Evolutionary conservation across 192 early-diverging fungal species (phyloP).

Genomic region (Entomortierella parvispora): DNA sequence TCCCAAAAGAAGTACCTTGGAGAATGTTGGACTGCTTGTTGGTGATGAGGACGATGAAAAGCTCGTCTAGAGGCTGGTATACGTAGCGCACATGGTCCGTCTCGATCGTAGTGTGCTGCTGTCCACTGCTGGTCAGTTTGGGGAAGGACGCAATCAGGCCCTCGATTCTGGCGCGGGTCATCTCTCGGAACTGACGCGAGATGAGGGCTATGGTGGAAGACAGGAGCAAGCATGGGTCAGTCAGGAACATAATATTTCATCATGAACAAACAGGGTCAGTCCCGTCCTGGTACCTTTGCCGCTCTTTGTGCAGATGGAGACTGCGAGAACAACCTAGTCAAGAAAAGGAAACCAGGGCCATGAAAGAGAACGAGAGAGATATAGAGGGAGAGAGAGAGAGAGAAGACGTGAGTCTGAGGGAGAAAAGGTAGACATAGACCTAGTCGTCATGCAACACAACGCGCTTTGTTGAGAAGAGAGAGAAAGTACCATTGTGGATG

Average conservation of each 20-base stretch:
- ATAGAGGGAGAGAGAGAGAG: too few species aligned
- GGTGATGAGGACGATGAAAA: constrained; percentile 97
- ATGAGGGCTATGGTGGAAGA: constrained; percentile 70
- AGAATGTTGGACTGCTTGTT: constrained; percentile 97
- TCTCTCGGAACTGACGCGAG: constrained; percentile 97
- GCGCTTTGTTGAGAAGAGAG: too few species aligned
- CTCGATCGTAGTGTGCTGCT: constrained; percentile 98
- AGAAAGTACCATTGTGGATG: too few species aligned
- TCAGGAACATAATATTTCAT: background rate
- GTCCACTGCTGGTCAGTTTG: constrained; percentile 88
- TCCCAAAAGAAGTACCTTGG: constrained; percentile 59
- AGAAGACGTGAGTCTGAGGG: too few species aligned
- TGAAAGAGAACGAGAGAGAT: background rate
- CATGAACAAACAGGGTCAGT: too few species aligned
- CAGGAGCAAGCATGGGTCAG: background rate
- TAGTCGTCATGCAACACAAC: too few species aligned
- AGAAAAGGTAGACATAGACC: too few species aligned
- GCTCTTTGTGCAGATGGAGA: constrained; percentile 90
- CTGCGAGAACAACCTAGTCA: constrained; percentile 89
- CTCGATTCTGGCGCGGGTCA: constrained; percentile 96
- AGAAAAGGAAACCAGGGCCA: background rate
- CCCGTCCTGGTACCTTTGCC: constrained; percentile 95
- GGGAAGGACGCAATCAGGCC: constrained; percentile 96
- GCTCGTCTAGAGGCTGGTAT: constrained; percentile 96
- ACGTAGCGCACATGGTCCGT: constrained; percentile 98